These are phyloP conservation scores for Isabelozyma heimii DNA, from an alignment of 805 yeast species.

Conservation along the genomic window DNA sequence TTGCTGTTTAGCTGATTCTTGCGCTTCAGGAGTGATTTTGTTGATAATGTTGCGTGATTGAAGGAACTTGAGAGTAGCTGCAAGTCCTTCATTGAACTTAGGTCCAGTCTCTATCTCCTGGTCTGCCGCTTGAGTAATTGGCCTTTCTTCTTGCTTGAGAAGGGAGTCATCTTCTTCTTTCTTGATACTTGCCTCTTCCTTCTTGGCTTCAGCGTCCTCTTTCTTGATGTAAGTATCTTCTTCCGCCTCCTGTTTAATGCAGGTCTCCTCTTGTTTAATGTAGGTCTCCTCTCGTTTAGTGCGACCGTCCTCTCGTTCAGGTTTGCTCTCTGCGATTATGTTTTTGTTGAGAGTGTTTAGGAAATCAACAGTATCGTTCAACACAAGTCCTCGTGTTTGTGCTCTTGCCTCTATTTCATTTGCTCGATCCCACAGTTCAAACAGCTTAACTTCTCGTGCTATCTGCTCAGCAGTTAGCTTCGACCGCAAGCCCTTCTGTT, in stretches of 20 bases:
- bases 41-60: conserved; percentile 17
- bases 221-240: not conserved
- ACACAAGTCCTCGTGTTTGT: conserved; percentile 13
- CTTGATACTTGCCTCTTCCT: not conserved
- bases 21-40: conserved; percentile 5
- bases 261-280: not conserved
- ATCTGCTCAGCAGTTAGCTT: conserved; percentile 24
- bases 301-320: not conserved
- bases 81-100: conserved; percentile 2
- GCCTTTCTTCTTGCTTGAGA: not conserved
- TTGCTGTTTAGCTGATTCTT: conserved; percentile 12
- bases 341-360: conserved; percentile 17
- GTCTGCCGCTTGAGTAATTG: not conserved
- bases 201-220: not conserved
- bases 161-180: not conserved
- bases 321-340: not conserved
- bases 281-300: not conserved
- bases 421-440: conserved; percentile 14
- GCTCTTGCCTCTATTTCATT: conserved; percentile 6
- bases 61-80: conserved; percentile 26
- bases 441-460: conserved; percentile 32
- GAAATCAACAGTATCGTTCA: conserved; percentile 45
- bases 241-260: not conserved
- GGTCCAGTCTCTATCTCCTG: not conserved
- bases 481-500: conserved; percentile 20